Percentiles rank a stretch among this genome's conserved stretches.
These are phyloP conservation scores for Saitoella complicata DNA, from an alignment of 805 yeast species.

Conservation along the genomic window DNA sequence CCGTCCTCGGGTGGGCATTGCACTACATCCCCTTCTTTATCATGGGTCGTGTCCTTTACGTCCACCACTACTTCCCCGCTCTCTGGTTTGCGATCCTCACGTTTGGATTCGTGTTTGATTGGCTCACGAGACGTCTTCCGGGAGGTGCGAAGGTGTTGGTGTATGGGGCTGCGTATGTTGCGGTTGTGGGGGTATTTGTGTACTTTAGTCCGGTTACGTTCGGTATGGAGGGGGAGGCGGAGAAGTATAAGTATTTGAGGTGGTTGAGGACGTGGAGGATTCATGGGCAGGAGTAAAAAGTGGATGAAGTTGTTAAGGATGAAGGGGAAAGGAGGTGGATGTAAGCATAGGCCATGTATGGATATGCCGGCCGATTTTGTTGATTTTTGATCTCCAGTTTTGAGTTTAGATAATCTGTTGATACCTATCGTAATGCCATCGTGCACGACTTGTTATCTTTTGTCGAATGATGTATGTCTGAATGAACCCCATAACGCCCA, in stretches of 20 bases:
- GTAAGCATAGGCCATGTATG: no score
- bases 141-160: conserved; percentile 4
- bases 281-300: conserved; percentile 3
- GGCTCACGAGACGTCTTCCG: conserved; percentile 19
- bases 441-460: no score
- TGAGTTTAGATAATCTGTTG: no score
- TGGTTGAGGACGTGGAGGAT: conserved; percentile 44
- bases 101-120: conserved; percentile 45
- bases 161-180: conserved; percentile 26
- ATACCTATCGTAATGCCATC: no score
- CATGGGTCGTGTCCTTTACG: conserved; percentile 94
- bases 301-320: no score
- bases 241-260: conserved; percentile 34
- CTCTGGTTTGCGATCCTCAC: conserved; percentile 82
- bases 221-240: conserved; percentile 55
- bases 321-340: no score
- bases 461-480: no score
- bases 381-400: no score
- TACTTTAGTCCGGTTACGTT: conserved; percentile 53
- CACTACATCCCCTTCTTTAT: conserved; percentile 78
- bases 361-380: no score
- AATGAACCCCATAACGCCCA: no score
- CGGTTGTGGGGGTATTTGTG: conserved; percentile 42
- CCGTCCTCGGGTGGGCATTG: conserved; percentile 78
- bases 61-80: conserved; percentile 93